Conservation (phyloP, 2,329 filamentous ascomycete species). For the Neurospora crassa region DNA sequence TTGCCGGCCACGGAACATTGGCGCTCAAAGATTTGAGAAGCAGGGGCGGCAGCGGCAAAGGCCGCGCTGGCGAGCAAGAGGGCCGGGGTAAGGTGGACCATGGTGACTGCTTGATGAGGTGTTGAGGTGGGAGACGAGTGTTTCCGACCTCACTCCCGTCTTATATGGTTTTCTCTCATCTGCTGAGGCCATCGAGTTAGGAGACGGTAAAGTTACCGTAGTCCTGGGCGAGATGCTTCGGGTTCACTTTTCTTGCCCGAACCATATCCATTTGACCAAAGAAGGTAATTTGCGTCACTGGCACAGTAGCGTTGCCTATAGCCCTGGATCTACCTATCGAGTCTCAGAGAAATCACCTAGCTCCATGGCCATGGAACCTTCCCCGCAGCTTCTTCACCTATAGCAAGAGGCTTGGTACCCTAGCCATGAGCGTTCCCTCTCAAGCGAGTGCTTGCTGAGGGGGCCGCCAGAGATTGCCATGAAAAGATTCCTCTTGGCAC, state of each 20-base stretch:
- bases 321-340: not conserved
- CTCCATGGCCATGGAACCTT: conserved; percentile 3
- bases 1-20: conserved; percentile 27
- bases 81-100: conserved; percentile 22
- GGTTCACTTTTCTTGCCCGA: not conserved
- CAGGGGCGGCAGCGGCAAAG: conserved; percentile 25
- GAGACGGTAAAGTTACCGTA: not conserved
- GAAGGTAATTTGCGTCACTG: not conserved
- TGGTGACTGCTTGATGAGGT: conserved; percentile 2
- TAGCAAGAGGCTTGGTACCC: not conserved
- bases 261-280: not conserved
- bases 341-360: not conserved
- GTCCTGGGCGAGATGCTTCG: not conserved
- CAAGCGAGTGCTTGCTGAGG: not conserved
- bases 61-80: conserved; percentile 26
- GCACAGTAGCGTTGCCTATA: not conserved
- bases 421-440: not conserved
- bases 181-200: not conserved
- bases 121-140: not conserved
- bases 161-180: not conserved
- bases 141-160: not conserved
- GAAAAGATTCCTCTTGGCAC: conserved; percentile 14
- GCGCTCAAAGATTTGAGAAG: conserved; percentile 27
- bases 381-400: conserved; percentile 9
- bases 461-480: conserved; percentile 1